A percentile compares a stretch with the other conserved stretches of the same genome.
Evolutionary conservation across 495 filamentous ascomycete species (phyloP).

Genomic region (Elasticomyces elasticus): DNA sequence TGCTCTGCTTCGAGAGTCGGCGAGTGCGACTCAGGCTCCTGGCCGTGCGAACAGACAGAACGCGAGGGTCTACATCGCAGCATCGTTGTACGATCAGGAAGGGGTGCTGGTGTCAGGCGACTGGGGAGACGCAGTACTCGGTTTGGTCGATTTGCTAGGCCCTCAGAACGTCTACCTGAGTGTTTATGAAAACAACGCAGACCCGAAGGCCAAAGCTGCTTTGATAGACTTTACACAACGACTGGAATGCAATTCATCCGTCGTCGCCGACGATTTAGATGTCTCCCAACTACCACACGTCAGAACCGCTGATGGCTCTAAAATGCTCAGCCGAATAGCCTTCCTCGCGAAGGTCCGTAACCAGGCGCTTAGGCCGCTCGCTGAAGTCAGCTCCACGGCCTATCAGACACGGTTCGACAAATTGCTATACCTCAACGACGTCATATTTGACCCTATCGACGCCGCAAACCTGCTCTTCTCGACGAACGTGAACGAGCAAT

Average conservation of each 20-base stretch:
- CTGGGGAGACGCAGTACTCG: constrained; percentile 55
- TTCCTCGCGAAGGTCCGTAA: constrained; percentile 73
- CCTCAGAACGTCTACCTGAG: constrained; percentile 47
- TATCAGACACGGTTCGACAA: constrained; percentile 44
- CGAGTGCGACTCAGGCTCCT: no score
- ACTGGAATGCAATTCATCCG: constrained; percentile 40
- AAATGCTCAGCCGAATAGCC: constrained; percentile 58
- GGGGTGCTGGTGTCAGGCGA: constrained; percentile 49
- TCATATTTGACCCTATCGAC: constrained; percentile 61
- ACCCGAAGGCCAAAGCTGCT: constrained; percentile 33
- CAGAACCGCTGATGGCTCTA: constrained; percentile 50
- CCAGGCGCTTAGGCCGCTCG: constrained; percentile 56
- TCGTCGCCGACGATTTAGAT: constrained; percentile 46
- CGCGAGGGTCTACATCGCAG: constrained; percentile 67
- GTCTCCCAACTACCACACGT: constrained; percentile 44
- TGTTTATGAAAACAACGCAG: constrained; percentile 65
- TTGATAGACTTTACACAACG: constrained; percentile 33
- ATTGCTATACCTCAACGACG: constrained; percentile 68
- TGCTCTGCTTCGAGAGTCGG: no score
- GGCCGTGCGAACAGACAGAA: constrained; percentile 54
- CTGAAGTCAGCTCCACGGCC: constrained; percentile 32
- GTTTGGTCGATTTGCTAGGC: constrained; percentile 53
- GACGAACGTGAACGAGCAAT: constrained; percentile 47
- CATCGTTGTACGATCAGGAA: constrained; percentile 58
- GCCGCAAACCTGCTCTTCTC: constrained; percentile 64